Base-by-base conservation (phyloP, 2,329 filamentous ascomycete species). In the Lecanicillium sp. region DNA sequence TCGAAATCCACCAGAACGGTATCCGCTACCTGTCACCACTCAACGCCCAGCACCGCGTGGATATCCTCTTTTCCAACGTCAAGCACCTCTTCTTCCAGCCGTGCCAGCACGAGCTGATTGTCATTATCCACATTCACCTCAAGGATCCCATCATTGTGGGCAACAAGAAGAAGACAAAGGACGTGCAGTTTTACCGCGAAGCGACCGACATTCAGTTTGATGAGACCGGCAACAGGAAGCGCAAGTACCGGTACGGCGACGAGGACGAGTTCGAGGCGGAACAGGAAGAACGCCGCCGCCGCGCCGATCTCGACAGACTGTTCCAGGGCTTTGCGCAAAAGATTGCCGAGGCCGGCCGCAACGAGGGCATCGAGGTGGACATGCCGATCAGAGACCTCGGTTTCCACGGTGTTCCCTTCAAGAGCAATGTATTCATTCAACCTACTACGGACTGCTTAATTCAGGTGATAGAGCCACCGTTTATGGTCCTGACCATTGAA, bases 51-150 rank as follows among this genome's bases (percentile, higher is more conserved):
- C 86, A 93, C 57, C 81, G 85, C 58, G 88, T 98, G 41, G 93
- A 98, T 60, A 83, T 98, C 45, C 78, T 98, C 1, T 98, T 98
- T 74, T 94, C 88, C 71, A 98, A 98, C 70, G 88, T 98, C 65
- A 94, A 95, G 67, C 93, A 98, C 64, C 77, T 98, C 3, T 98
- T 98, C 75, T 98, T 98, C 75, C 93, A 98, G 67, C 93, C 94
- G 23, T 97, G 90, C 60, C 86, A 90, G 58, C 89, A 95, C 61
- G 93, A 98, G 66, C 73, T 98, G 60, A 95, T 98, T 56, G 94
- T 98, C 56, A 88, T 98, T 59, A 96, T 98, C 57, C 93, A 98
- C 66, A 87, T 98, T 49, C 93, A 98, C 65, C 79, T 98, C 42
- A 96, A 95, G 70, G 95, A 96, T 53, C 93, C 93, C 3, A 97